A percentile compares a stretch with the other conserved stretches of the same genome.
These are phyloP conservation scores for Pichia thaimueangensis DNA, from an alignment of 805 yeast species.

Conservation along the genomic window DNA sequence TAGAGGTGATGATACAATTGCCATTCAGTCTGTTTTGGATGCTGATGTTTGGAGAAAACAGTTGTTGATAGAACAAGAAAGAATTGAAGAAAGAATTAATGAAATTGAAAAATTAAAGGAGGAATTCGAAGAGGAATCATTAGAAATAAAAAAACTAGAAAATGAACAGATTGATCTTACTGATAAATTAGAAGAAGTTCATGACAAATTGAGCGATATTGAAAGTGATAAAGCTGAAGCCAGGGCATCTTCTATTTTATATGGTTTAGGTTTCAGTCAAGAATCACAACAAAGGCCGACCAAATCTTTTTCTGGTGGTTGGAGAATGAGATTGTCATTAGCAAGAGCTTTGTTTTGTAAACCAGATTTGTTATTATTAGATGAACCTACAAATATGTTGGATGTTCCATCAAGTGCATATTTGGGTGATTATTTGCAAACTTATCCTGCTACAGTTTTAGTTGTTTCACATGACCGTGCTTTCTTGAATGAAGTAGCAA, in stretches of 20 bases:
- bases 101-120: slow-evolving; percentile 66
- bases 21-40: slow-evolving; percentile 92
- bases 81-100: slow-evolving; percentile 63
- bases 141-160: slow-evolving; percentile 73
- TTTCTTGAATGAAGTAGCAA: slow-evolving; percentile 94
- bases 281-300: slow-evolving; percentile 82
- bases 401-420: slow-evolving; percentile 98
- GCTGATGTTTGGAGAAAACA: slow-evolving; percentile 99
- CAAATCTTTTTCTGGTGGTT: slow-evolving; percentile 96
- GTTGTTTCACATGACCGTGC: slow-evolving; percentile 98
- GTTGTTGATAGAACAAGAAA: slow-evolving; percentile 66
- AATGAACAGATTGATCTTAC: slow-evolving; percentile 87
- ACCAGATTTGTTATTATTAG: slow-evolving; percentile 87
- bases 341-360: slow-evolving; percentile 97
- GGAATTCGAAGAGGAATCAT: slow-evolving; percentile 70
- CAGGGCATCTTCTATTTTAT: slow-evolving; percentile 88
- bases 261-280: slow-evolving; percentile 87
- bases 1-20: slow-evolving; percentile 85
- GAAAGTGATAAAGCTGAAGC: slow-evolving; percentile 97
- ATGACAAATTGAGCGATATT: slow-evolving; percentile 81
- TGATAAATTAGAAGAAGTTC: slow-evolving; percentile 67
- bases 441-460: slow-evolving; percentile 86
- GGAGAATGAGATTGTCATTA: slow-evolving; percentile 99
- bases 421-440: slow-evolving; percentile 81
- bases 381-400: slow-evolving; percentile 99